These are phyloP conservation scores for Theileria orientalis DNA, from an alignment of 169 alveolate species.

Conservation along the genomic window DNA sequence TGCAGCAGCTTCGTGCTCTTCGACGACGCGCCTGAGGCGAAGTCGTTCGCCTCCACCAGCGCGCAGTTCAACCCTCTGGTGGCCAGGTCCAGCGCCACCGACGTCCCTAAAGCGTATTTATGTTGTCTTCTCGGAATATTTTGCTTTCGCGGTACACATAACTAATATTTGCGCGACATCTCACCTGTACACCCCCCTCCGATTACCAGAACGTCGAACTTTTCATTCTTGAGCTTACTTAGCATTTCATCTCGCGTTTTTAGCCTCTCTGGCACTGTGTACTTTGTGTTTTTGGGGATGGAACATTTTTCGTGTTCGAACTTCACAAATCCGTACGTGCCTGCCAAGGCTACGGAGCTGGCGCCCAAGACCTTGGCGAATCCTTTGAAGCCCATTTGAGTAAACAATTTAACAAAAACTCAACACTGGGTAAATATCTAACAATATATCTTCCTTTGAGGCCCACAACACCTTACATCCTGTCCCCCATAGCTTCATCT, in stretches of 20 bases:
- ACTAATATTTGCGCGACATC: no score
- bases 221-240: slow-evolving; percentile 59
- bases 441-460: background rate
- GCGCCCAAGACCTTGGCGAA: slow-evolving; percentile 52
- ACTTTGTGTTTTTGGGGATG: slow-evolving; percentile 68
- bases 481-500: slow-evolving; percentile 3
- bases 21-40: slow-evolving; percentile 91
- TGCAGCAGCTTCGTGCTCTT: slow-evolving; percentile 92
- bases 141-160: no score
- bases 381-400: slow-evolving; percentile 32
- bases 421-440: background rate
- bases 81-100: slow-evolving; percentile 91
- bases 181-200: slow-evolving; percentile 91
- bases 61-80: slow-evolving; percentile 90
- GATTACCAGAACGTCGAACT: slow-evolving; percentile 82
- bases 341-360: slow-evolving; percentile 50
- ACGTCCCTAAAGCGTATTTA: slow-evolving; percentile 62
- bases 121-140: background rate
- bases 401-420: background rate
- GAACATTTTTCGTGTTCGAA: slow-evolving; percentile 66
- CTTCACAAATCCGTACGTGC: slow-evolving; percentile 52
- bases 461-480: background rate
- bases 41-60: slow-evolving; percentile 88
- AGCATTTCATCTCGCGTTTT: slow-evolving; percentile 68
- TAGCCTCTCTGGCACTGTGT: slow-evolving; percentile 52